phyloP scores from a whole-genome alignment of 2,329 filamentous ascomycete species.

The Hymenoscyphus salicellus region DNA sequence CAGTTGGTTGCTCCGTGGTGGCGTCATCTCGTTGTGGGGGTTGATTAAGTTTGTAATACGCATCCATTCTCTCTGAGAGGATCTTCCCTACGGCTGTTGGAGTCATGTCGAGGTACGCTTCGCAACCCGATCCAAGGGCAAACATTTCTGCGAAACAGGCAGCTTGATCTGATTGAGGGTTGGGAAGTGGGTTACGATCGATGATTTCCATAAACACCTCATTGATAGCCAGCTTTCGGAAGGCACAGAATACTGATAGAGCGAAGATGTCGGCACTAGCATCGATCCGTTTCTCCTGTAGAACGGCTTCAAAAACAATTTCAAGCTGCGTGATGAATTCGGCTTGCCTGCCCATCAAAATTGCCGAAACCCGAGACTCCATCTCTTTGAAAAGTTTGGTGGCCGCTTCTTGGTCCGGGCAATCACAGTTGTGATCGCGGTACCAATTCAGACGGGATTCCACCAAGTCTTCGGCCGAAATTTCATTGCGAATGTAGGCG shows the following conservation, averaged over 20 bases:
- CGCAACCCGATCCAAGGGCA: conserved; percentile 60
- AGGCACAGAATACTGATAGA: conserved; percentile 55
- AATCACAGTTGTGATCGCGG: conserved; percentile 36
- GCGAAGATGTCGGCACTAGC: conserved; percentile 52
- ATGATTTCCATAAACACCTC: conserved; percentile 62
- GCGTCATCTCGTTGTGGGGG: conserved; percentile 48
- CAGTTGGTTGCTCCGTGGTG: conserved; percentile 43
- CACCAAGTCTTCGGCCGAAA: conserved; percentile 37
- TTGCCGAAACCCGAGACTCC: not conserved
- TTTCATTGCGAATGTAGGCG: conserved; percentile 40
- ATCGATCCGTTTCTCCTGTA: conserved; percentile 36
- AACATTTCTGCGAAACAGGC: conserved; percentile 63
- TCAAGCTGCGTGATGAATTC: conserved; percentile 15
- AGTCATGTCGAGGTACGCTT: conserved; percentile 58
- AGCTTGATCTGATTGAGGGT: conserved; percentile 59
- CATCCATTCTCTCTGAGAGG: conserved; percentile 33
- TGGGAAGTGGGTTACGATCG: conserved; percentile 59
- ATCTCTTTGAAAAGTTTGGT: conserved; percentile 41
- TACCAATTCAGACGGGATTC: conserved; percentile 42
- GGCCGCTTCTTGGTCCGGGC: conserved; percentile 36
- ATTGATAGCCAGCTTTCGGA: conserved; percentile 55
- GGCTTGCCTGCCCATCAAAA: conserved; percentile 21
- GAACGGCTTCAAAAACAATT: conserved; percentile 9
- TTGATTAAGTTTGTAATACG: conserved; percentile 46
- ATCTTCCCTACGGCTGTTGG: conserved; percentile 47